Base-by-base conservation (phyloP, 108 stramenopile species). In the Skeletonema menzelii region DNA sequence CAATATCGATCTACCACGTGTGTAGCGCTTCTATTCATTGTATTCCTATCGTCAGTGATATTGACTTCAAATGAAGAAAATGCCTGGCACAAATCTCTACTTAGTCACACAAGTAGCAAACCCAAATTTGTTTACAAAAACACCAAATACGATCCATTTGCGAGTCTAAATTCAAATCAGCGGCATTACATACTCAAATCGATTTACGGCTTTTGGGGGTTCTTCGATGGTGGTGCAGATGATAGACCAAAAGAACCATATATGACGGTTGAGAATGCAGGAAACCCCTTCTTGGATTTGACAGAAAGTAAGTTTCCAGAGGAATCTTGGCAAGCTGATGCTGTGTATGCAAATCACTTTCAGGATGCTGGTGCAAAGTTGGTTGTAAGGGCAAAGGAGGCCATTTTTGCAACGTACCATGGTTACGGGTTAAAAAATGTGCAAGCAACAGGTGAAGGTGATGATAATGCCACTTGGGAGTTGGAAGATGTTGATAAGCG, bases 291-390 rank as follows among this genome's bases (percentile, higher is more conserved):
- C 67, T 64, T 84, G 5, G 94, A 95, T 58, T 67, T 90, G 49
- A 80, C 82, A n/a, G 87, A 70, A 14, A 86, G 86, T 4, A 80
- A 88, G 5, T 91, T 95, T 64, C 90, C 94, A 0, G 77, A 84
- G 22, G 76, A 87, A 60, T 85, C 88, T 15, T 95, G 94, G 94
- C 94, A 95, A 73, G 86, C 74, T 10, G 94, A 95, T 84, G 89
- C 91, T 38, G 94, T 89, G 3, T 95, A 86, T 74, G 91, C 91
- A 73, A 91, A 91, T 75, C 89, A 92, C 58, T 86, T 87, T 59
- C 66, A 92, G n/a, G 85, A 91, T 68, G 89, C 86, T 38, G 89
- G 84, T 3, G 80, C 78, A n/a, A 68, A 89, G 47, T 65, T 95
- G 20, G 76, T 95, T 19, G 63, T 73, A 22, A 71, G 91, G 56